Conservation (phyloP, 73 alveolate genomes). For the Paramecium sonneborni region DNA sequence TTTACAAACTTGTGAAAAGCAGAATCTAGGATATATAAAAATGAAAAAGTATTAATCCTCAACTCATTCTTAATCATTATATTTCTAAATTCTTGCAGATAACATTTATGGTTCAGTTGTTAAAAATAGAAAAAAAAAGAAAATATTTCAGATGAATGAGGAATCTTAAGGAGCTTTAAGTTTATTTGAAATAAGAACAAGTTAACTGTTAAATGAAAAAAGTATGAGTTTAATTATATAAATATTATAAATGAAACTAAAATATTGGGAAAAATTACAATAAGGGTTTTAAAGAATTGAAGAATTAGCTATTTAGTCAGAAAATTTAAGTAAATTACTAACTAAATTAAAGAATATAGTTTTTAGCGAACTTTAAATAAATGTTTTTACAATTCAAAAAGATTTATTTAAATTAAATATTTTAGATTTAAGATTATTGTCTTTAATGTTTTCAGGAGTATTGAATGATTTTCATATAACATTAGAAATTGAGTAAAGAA, state of each 20-base stretch:
- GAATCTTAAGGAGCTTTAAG: background rate
- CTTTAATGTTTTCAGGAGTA: background rate
- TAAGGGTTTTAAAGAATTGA: background rate
- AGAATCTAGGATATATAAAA: background rate
- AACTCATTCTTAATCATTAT: background rate
- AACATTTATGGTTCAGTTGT: background rate
- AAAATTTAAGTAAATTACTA: background rate
- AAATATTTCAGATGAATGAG: background rate
- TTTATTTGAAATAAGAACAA: background rate
- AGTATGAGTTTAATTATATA: background rate
- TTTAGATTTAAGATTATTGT: background rate
- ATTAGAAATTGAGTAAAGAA: background rate
- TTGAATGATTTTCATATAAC: background rate
- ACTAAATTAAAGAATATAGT: background rate
- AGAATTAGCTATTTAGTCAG: background rate
- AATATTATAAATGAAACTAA: background rate
- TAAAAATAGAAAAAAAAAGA: background rate
- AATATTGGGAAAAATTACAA: background rate
- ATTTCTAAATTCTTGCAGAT: background rate
- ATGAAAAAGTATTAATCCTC: background rate
- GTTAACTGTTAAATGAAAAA: background rate
- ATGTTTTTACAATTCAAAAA: background rate
- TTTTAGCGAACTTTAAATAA: background rate
- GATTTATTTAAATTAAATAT: background rate
- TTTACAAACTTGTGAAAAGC: background rate